These are phyloP conservation scores for Grosmannia serpens DNA, from an alignment of 2,329 filamentous ascomycete species.

Conservation along the genomic window DNA sequence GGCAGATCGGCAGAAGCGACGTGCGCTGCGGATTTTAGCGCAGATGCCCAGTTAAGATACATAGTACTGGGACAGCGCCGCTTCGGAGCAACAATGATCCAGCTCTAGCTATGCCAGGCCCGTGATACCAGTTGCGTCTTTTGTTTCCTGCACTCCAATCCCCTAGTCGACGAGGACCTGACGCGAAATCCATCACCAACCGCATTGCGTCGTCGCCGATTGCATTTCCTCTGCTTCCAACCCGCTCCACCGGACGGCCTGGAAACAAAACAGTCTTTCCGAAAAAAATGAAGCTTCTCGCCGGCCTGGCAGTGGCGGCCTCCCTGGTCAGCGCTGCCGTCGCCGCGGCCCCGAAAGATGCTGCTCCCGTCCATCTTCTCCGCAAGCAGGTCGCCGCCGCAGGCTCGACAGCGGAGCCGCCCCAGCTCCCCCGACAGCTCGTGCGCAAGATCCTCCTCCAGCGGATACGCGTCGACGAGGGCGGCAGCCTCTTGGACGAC, in stretches of 20 bases:
- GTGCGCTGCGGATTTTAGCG: not conserved
- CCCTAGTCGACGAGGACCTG: not conserved
- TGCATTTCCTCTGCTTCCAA: not conserved
- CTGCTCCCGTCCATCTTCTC: constrained; percentile 44
- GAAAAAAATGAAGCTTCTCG: constrained; percentile 19
- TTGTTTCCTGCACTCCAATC: not conserved
- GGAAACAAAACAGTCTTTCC: not conserved
- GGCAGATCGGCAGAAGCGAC: not conserved
- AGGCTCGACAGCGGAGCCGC: constrained; percentile 15
- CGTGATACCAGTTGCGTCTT: not conserved
- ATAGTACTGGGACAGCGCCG: not conserved
- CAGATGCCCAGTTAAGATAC: not conserved
- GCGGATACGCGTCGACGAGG: constrained; percentile 36
- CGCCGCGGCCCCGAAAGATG: constrained; percentile 23
- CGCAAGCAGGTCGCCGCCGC: constrained; percentile 21
- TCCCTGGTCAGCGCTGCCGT: constrained; percentile 17
- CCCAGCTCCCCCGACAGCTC: constrained; percentile 39
- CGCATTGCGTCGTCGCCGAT: not conserved
- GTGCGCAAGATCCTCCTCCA: constrained; percentile 48
- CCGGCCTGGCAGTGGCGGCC: constrained; percentile 19
- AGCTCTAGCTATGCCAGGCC: not conserved
- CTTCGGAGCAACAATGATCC: constrained; percentile 6
- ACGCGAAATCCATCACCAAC: not conserved
- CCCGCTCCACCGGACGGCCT: not conserved
- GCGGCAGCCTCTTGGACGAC: constrained; percentile 36